Evolutionary conservation across 2,329 filamentous ascomycete species (phyloP).

Genomic region (Trichoderma sp.): DNA sequence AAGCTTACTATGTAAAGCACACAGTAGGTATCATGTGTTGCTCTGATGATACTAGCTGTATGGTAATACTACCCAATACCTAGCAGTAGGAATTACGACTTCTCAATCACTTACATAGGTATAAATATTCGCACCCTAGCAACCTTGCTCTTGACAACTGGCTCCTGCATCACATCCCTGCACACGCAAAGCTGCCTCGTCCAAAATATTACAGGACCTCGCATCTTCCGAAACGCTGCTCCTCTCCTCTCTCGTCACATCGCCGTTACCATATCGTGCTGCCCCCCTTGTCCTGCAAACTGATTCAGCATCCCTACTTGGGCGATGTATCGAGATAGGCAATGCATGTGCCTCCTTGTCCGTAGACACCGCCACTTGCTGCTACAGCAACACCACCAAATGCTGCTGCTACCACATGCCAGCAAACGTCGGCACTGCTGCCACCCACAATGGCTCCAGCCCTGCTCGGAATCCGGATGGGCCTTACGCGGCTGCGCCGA

Average conservation of each 20-base stretch:
- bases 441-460: neutral
- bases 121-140: too few relatives aligned
- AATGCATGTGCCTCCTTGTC: neutral
- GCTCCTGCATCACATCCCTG: too few relatives aligned
- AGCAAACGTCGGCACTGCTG: too few relatives aligned
- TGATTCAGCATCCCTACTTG: neutral
- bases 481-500: conserved; percentile 20
- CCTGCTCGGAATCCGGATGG: conserved; percentile 20
- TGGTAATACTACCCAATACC: too few relatives aligned
- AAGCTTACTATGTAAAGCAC: too few relatives aligned
- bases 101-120: too few relatives aligned
- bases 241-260: neutral
- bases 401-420: neutral
- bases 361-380: neutral
- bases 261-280: neutral
- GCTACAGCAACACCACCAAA: neutral
- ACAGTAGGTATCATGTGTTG: too few relatives aligned
- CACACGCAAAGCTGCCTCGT: neutral
- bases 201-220: neutral
- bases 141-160: too few relatives aligned
- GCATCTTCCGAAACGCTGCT: conserved; percentile 2
- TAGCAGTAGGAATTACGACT: too few relatives aligned
- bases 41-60: too few relatives aligned
- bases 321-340: neutral
- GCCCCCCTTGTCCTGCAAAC: neutral